These are phyloP conservation scores for Aspergillus jensenii DNA, from an alignment of 2,329 filamentous ascomycete species.

Conservation along the genomic window DNA sequence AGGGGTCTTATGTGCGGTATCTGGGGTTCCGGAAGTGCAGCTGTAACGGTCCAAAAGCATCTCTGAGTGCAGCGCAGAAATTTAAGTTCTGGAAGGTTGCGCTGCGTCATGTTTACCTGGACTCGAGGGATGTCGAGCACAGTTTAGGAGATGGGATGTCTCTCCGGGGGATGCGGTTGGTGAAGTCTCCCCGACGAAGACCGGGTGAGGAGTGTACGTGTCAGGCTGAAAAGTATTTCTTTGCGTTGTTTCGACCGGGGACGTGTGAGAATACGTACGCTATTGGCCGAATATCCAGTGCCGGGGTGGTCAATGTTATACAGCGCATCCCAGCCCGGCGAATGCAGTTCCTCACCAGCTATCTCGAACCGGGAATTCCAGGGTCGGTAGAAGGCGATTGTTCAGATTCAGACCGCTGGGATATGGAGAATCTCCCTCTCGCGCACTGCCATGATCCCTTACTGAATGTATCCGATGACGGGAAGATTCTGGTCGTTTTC, in stretches of 20 bases:
- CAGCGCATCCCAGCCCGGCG: not conserved
- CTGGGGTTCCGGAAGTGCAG: not conserved
- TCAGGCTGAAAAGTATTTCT: not conserved
- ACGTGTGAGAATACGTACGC: not conserved
- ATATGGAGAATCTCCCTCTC: not conserved
- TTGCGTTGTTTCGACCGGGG: not conserved
- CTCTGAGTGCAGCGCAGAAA: too few species aligned
- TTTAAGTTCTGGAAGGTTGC: not conserved
- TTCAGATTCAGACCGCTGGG: not conserved
- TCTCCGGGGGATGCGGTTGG: not conserved
- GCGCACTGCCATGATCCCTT: not conserved
- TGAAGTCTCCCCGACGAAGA: not conserved
- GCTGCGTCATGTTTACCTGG: not conserved
- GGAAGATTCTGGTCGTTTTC: not conserved
- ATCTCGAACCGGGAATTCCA: not conserved
- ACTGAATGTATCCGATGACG: not conserved
- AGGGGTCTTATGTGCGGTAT: not conserved
- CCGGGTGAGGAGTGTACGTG: not conserved
- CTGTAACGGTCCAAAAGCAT: accelerated
- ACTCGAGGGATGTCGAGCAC: not conserved
- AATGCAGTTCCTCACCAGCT: not conserved
- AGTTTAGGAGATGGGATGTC: not conserved
- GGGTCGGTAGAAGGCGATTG: not conserved
- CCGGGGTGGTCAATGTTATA: not conserved
- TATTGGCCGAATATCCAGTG: not conserved